phyloP scores from a whole-genome alignment of 2,329 filamentous ascomycete genomes.

The Cytospora piceicola region DNA sequence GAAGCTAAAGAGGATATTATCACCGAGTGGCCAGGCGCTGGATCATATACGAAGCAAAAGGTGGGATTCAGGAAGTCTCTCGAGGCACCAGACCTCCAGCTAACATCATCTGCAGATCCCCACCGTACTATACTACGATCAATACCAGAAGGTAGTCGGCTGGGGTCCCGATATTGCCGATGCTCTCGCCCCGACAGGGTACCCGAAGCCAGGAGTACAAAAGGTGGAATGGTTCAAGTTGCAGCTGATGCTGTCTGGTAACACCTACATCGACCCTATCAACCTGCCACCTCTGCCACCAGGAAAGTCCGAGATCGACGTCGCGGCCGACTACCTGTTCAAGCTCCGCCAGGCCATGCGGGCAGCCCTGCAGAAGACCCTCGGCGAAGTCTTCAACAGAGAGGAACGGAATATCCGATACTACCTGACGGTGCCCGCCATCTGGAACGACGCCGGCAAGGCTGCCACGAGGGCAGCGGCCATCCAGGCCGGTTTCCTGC shows the following conservation, averaged over 20 bases:
- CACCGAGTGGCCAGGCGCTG: slow-evolving; percentile 96
- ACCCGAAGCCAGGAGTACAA: slow-evolving; percentile 96
- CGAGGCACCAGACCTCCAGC: background rate
- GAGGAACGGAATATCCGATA: slow-evolving; percentile 98
- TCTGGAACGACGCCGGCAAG: slow-evolving; percentile 99
- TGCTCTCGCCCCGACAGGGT: slow-evolving; percentile 92
- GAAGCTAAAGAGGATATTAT: slow-evolving; percentile 99
- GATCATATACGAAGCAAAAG: slow-evolving; percentile 98
- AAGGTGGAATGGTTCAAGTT: slow-evolving; percentile 99
- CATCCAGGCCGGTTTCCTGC: slow-evolving; percentile 94
- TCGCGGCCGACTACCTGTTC: slow-evolving; percentile 98
- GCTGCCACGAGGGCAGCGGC: slow-evolving; percentile 93
- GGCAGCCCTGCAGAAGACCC: slow-evolving; percentile 90
- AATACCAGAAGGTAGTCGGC: slow-evolving; percentile 99
- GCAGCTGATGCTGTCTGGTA: slow-evolving; percentile 96
- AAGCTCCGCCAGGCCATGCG: slow-evolving; percentile 97
- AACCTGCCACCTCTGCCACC: slow-evolving; percentile 96
- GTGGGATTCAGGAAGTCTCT: slow-evolving; percentile 49
- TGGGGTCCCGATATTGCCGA: slow-evolving; percentile 99
- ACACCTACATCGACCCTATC: slow-evolving; percentile 99
- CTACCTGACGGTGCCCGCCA: slow-evolving; percentile 97
- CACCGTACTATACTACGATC: slow-evolving; percentile 98
- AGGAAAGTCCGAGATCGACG: slow-evolving; percentile 98
- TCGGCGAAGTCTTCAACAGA: slow-evolving; percentile 96
- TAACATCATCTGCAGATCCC: slow-evolving; percentile 69